Conservation (phyloP, 768 basidiomycete species). For the Cantharellus anzutake region DNA sequence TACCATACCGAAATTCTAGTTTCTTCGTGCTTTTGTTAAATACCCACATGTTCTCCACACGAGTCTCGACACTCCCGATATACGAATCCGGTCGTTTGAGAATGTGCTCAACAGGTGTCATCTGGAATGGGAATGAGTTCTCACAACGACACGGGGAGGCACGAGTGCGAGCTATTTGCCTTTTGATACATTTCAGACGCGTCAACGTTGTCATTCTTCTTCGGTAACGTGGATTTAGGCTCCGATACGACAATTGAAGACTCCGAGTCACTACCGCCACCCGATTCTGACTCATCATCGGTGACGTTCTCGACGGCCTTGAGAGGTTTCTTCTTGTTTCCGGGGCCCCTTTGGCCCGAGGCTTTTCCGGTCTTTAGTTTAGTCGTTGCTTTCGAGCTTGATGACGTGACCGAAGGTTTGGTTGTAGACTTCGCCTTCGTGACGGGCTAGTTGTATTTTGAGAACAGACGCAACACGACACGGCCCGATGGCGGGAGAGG, state of each 20-base stretch:
- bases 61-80: constrained; percentile 86
- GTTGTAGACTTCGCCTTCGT: constrained; percentile 22
- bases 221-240: constrained; percentile 12
- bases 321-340: constrained; percentile 37
- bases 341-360: background rate
- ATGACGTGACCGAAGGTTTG: constrained; percentile 27
- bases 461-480: background rate
- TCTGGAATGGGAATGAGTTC: constrained; percentile 24
- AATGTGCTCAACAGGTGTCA: constrained; percentile 89
- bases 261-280: constrained; percentile 16
- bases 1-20: constrained; percentile 61
- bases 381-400: background rate
- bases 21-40: constrained; percentile 69
- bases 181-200: constrained; percentile 84
- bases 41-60: constrained; percentile 84
- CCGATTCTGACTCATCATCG: constrained; percentile 18
- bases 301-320: constrained; percentile 38
- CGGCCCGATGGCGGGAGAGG: background rate
- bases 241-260: constrained; percentile 3
- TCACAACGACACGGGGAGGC: background rate
- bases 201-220: constrained; percentile 51
- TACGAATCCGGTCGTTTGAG: constrained; percentile 85
- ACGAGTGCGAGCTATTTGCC: constrained; percentile 24
- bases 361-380: background rate
- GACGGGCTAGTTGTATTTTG: constrained; percentile 7